A percentile compares a stretch with the other conserved stretches of the same genome.
Conservation (phyloP, 1,284 basidiomycete species). For the Cryptococcus amylolentus region DNA sequence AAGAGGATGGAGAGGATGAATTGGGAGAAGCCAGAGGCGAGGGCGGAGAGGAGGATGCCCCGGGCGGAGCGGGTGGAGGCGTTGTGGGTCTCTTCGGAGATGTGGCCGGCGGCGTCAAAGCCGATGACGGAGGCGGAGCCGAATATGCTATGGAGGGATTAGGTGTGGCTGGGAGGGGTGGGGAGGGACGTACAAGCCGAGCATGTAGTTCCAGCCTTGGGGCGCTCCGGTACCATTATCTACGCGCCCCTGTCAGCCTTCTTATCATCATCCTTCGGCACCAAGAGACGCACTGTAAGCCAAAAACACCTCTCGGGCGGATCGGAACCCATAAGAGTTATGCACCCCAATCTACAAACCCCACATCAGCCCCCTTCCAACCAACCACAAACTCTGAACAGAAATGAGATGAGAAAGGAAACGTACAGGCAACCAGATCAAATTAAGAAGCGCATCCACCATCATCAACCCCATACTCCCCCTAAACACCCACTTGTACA, state of each 20-base stretch:
- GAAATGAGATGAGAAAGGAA: too few species aligned
- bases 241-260: conserved; percentile 32
- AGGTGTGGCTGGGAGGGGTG: background rate
- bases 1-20: conserved; percentile 74
- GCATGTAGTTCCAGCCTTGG: conserved; percentile 77
- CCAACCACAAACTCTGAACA: too few species aligned
- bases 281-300: conserved; percentile 52
- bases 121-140: conserved; percentile 78
- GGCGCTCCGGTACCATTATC: conserved; percentile 82
- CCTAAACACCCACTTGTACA: conserved; percentile 69
- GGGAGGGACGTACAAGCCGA: conserved; percentile 54
- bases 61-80: conserved; percentile 73
- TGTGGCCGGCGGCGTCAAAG: conserved; percentile 82
- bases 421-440: conserved; percentile 71
- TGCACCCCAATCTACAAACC: conserved; percentile 40
- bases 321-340: conserved; percentile 2
- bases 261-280: conserved; percentile 8
- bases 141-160: conserved; percentile 56
- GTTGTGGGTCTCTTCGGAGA: conserved; percentile 84
- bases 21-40: conserved; percentile 69
- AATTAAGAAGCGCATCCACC: conserved; percentile 75
- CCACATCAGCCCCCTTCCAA: too few species aligned
- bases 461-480: conserved; percentile 68
- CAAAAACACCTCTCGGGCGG: conserved; percentile 64
- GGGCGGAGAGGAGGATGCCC: conserved; percentile 69